Evolutionary conservation across 1,284 basidiomycete species (phyloP).

Genomic region (Golubevia pallescens): DNA sequence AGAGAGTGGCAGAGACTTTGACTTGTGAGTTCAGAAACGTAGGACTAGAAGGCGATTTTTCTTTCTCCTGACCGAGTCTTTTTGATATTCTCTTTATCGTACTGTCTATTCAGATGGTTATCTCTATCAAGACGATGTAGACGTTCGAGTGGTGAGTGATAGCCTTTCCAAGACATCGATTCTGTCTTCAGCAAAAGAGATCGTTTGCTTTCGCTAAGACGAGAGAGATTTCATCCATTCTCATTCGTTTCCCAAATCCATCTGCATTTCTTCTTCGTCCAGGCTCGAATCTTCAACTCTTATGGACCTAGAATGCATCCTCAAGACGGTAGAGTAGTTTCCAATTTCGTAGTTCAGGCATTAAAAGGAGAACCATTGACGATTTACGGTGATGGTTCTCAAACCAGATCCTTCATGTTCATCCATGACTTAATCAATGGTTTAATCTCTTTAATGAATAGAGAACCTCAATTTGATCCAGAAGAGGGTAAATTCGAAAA

Average conservation of each 20-base stretch:
- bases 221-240: too few species aligned
- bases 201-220: too few species aligned
- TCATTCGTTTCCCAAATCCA: too few species aligned
- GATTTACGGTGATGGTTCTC: slow-evolving; percentile 92
- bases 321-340: slow-evolving; percentile 92
- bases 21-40: slow-evolving; percentile 32
- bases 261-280: too few species aligned
- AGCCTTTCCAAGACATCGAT: too few species aligned
- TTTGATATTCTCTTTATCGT: too few species aligned
- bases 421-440: slow-evolving; percentile 69
- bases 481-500: slow-evolving; percentile 74
- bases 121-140: slow-evolving; percentile 89
- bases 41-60: too few species aligned
- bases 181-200: too few species aligned
- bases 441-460: slow-evolving; percentile 60
- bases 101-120: too few species aligned
- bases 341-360: slow-evolving; percentile 97
- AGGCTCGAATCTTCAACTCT: slow-evolving; percentile 51
- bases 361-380: slow-evolving; percentile 93
- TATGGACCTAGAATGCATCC: slow-evolving; percentile 76
- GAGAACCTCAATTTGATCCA: slow-evolving; percentile 66
- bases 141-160: slow-evolving; percentile 74
- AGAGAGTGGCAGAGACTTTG: slow-evolving; percentile 46
- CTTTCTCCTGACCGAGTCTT: too few species aligned
- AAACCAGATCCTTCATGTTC: slow-evolving; percentile 91